phyloP scores from a whole-genome alignment of 352 stramenopile genomes.

The Phytophthora kernoviae region DNA sequence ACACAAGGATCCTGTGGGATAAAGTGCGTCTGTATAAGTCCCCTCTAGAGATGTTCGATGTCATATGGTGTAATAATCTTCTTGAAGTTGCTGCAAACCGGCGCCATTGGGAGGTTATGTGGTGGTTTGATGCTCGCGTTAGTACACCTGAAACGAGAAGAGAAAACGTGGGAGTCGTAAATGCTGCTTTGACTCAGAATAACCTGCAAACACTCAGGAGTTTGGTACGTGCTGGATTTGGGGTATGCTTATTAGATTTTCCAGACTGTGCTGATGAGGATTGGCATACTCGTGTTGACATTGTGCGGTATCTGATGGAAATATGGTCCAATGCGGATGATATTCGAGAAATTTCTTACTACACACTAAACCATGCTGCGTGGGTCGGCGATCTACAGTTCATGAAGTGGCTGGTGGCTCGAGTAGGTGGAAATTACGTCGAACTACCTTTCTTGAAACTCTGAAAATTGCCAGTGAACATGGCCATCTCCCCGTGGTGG shows the following conservation, averaged over 20 bases:
- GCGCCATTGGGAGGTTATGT: constrained; percentile 9
- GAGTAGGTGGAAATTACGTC: too few species aligned
- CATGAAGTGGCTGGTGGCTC: constrained; percentile 1
- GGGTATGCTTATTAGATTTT: background rate
- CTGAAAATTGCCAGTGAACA: background rate
- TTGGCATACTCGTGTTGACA: constrained; percentile 1
- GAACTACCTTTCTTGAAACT: background rate
- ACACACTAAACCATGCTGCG: background rate
- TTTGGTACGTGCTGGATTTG: too few species aligned
- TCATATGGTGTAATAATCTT: too few species aligned
- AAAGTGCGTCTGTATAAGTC: background rate
- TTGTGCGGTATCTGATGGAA: constrained; percentile 4
- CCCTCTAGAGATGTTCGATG: too few species aligned
- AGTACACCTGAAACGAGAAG: background rate
- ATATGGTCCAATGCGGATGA: too few species aligned
- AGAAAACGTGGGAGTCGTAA: background rate
- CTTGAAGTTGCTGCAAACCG: constrained; percentile 1
- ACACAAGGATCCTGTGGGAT: constrained; percentile 1
- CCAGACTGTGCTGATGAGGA: background rate
- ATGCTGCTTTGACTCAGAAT: constrained; percentile 16
- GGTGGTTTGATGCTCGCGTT: constrained; percentile 5
- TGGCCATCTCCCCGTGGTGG: background rate
- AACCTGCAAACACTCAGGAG: background rate
- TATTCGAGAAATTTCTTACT: too few species aligned
- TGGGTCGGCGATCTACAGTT: background rate